Conservation (phyloP, 164 flowering plant genomes). For the Liquidambar formosana region DNA sequence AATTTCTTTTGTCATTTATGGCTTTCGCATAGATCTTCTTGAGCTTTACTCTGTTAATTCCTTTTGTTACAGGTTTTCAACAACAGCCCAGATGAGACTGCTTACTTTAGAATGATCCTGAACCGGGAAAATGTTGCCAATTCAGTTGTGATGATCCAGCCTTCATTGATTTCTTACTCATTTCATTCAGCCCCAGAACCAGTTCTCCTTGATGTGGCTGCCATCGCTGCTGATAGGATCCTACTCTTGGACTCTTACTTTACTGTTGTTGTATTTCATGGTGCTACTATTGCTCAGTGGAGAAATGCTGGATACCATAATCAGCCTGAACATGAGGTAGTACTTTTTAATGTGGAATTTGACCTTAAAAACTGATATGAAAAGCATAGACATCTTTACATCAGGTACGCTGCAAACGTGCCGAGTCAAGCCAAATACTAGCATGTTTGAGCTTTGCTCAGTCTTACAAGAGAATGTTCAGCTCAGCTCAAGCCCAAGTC, state of each 20-base stretch:
- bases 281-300: constrained; percentile 91
- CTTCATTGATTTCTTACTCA: constrained; percentile 90
- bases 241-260: constrained; percentile 88
- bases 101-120: constrained; percentile 89
- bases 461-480: no score
- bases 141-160: constrained; percentile 97
- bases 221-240: constrained; percentile 88
- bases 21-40: neutral
- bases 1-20: neutral
- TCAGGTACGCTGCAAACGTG: no score
- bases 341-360: neutral
- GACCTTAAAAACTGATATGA: neutral
- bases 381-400: neutral
- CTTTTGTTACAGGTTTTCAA: constrained; percentile 63
- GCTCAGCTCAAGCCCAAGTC: no score
- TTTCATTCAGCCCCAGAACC: constrained; percentile 86
- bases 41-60: constrained; percentile 1
- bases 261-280: constrained; percentile 90
- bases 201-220: constrained; percentile 87
- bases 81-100: constrained; percentile 99
- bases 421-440: no score
- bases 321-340: constrained; percentile 84
- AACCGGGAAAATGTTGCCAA: constrained; percentile 92
- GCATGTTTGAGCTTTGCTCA: no score
- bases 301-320: constrained; percentile 89